phyloP scores from a whole-genome alignment of 352 stramenopile genomes.

The Globisporangium spinosum region DNA sequence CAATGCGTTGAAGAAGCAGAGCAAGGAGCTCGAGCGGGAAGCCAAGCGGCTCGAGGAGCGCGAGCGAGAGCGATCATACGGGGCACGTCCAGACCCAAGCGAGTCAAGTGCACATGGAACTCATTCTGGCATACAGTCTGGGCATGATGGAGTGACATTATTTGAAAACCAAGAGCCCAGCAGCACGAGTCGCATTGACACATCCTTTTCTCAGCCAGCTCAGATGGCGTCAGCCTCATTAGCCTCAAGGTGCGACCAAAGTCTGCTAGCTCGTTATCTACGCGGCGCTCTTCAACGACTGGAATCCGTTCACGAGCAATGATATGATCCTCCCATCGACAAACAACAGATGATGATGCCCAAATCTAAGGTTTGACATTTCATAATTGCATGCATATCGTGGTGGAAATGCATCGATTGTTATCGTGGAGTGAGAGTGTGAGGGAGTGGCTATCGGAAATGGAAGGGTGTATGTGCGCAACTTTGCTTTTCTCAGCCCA shows the following conservation, averaged over 20 bases:
- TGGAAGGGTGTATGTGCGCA: neutral
- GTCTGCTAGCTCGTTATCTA: slow-evolving; percentile 18
- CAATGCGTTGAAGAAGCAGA: slow-evolving; percentile 52
- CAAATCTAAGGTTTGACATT: slow-evolving; percentile 10
- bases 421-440: neutral
- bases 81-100: neutral
- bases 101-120: neutral
- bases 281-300: neutral
- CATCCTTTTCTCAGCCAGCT: neutral
- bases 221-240: neutral
- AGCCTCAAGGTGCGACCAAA: slow-evolving; percentile 22
- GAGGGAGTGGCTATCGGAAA: neutral
- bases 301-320: neutral
- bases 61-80: slow-evolving; percentile 6
- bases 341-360: neutral
- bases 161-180: neutral
- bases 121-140: neutral
- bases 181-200: too few relatives aligned
- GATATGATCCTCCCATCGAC: neutral
- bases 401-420: slow-evolving; percentile 7
- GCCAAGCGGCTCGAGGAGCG: slow-evolving; percentile 12
- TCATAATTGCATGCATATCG: slow-evolving; percentile 3
- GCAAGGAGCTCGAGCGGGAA: slow-evolving; percentile 63
- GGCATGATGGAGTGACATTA: neutral
- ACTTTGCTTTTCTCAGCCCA: slow-evolving; percentile 33